Evolutionary conservation across 2,329 filamentous ascomycete species (phyloP).

Genomic region (Sporothrix humicola): DNA sequence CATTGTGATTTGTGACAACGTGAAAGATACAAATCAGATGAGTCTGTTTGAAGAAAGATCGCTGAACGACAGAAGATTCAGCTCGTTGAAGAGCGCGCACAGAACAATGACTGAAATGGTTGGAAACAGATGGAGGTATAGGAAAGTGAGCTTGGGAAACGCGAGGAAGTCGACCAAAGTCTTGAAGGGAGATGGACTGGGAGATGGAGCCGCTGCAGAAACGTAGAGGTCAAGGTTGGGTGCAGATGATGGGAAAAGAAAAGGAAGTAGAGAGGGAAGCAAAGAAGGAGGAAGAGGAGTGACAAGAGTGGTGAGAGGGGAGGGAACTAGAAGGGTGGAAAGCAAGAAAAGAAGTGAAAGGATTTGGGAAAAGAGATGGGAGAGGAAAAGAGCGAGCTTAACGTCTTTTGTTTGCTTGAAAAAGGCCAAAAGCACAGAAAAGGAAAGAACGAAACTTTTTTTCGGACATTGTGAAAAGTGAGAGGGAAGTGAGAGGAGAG

Average conservation of each 20-base stretch:
- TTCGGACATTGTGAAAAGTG: background rate
- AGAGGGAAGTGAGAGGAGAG: background rate
- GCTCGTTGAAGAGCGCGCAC: no score
- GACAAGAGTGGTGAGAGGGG: background rate
- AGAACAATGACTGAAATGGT: no score
- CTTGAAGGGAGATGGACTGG: background rate
- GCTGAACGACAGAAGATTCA: no score
- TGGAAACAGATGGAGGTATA: no score
- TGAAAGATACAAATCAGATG: no score
- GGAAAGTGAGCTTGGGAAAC: no score
- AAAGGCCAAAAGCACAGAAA: background rate
- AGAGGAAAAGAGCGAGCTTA: background rate
- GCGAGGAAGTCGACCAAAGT: no score
- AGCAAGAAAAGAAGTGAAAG: background rate
- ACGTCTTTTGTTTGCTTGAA: background rate
- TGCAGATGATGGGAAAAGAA: background rate
- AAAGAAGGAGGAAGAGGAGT: background rate
- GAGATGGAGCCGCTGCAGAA: background rate
- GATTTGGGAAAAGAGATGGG: background rate
- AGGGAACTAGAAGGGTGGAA: no score
- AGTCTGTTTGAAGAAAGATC: no score
- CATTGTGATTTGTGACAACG: background rate
- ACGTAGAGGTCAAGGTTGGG: background rate
- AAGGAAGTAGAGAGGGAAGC: background rate
- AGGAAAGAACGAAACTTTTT: background rate